A percentile compares a stretch with the other conserved stretches of the same genome.
Evolutionary conservation across 352 stramenopile genomes (phyloP).

Genomic region (Phytophthora cactorum): DNA sequence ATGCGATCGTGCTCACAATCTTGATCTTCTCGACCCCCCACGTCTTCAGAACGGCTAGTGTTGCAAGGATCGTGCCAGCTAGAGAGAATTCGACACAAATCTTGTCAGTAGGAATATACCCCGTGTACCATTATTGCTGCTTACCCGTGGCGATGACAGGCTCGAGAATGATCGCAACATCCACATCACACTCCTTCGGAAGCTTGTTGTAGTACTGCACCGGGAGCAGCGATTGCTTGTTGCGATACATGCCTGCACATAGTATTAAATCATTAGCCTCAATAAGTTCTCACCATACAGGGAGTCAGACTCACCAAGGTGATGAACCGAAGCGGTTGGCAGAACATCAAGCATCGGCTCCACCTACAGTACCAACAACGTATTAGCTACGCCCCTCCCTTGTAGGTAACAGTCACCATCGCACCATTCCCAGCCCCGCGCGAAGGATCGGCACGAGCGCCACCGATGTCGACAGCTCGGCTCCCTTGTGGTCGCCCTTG

Average conservation of each 20-base stretch:
- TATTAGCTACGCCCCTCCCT: background rate
- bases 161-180: constrained; percentile 97
- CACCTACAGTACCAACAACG: constrained; percentile 71
- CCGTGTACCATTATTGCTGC: background rate
- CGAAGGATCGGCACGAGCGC: constrained; percentile 97
- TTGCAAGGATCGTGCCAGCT: constrained; percentile 94
- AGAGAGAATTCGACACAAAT: background rate
- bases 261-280: constrained; percentile 4
- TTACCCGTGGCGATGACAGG: constrained; percentile 95
- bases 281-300: constrained; percentile 2
- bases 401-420: background rate
- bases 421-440: constrained; percentile 89
- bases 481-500: constrained; percentile 75
- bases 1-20: constrained; percentile 94
- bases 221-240: constrained; percentile 91
- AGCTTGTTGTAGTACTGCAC: constrained; percentile 99
- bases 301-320: constrained; percentile 89
- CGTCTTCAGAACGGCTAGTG: constrained; percentile 96
- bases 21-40: constrained; percentile 95
- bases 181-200: constrained; percentile 92
- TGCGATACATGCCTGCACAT: constrained; percentile 83
- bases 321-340: constrained; percentile 95
- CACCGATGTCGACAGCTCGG: constrained; percentile 91
- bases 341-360: constrained; percentile 97
- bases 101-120: background rate